Conservation (phyloP, 1,284 basidiomycete species). For the Ustilago loliicola region DNA sequence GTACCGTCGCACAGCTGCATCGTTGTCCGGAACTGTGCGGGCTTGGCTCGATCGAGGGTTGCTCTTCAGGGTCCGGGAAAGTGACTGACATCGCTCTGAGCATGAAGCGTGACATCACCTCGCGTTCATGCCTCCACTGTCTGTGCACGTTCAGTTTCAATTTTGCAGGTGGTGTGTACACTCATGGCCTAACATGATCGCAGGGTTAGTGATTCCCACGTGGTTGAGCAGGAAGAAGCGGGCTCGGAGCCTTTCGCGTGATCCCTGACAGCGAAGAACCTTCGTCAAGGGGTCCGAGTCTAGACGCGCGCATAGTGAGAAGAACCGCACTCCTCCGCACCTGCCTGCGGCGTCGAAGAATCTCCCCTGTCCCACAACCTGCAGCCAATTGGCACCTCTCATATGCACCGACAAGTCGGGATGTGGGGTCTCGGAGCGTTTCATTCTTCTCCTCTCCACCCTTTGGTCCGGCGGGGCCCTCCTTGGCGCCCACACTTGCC, state of each 20-base stretch:
- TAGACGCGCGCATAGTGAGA: too few relatives aligned
- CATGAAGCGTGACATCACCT: neutral
- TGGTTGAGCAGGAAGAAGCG: neutral
- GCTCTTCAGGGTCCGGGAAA: too few relatives aligned
- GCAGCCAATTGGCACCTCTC: neutral
- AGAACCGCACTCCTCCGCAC: too few relatives aligned
- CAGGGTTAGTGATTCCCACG: neutral
- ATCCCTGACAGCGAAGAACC: too few relatives aligned
- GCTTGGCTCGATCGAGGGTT: constrained; percentile 2
- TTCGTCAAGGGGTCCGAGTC: too few relatives aligned
- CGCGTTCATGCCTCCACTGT: neutral
- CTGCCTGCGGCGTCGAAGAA: too few relatives aligned
- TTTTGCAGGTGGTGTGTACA: too few relatives aligned
- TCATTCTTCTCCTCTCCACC: neutral
- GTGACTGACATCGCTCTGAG: constrained; percentile 1
- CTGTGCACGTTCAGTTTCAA: neutral
- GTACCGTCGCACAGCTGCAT: too few relatives aligned
- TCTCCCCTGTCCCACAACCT: neutral
- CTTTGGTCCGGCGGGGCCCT: neutral
- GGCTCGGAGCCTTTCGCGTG: too few relatives aligned
- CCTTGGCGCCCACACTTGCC: too few relatives aligned
- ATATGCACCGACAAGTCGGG: neutral
- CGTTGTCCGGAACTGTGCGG: neutral
- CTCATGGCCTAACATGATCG: neutral
- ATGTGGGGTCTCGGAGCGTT: neutral